A percentile compares a stretch with the other conserved stretches of the same genome.
Evolutionary conservation across 257 asterid genomes (phyloP).

Genomic region (Paulownia fortunei): DNA sequence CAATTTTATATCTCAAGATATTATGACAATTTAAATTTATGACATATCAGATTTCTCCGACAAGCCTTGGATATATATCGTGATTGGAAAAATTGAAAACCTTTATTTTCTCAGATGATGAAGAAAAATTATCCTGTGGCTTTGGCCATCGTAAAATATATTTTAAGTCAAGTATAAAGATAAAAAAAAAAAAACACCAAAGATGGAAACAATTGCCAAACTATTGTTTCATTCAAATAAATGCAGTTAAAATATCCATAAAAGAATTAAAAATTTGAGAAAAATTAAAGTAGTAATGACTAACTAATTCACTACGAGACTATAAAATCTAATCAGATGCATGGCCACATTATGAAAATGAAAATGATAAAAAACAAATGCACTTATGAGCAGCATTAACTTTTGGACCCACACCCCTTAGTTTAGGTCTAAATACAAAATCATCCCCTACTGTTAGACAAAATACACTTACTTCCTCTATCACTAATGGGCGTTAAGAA

Average conservation of each 20-base stretch:
- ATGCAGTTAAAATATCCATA: not conserved
- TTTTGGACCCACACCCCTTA: no score
- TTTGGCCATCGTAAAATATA: not conserved
- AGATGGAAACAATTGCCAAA: not conserved
- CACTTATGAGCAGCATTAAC: not conserved
- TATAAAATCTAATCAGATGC: not conserved
- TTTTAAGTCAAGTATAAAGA: not conserved
- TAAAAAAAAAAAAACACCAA: not conserved
- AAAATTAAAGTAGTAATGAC: not conserved
- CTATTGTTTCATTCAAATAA: not conserved
- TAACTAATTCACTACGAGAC: not conserved
- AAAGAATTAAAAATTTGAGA: not conserved
- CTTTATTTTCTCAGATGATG: not conserved
- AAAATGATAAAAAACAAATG: not conserved
- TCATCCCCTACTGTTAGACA: no score
- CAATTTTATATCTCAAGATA: not conserved
- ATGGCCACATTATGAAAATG: no score
- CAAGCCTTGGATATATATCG: not conserved
- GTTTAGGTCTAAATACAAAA: no score
- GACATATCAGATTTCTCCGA: not conserved
- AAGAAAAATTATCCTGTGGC: not conserved
- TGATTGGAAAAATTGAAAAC: not conserved
- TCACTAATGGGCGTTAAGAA: no score
- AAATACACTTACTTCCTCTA: no score
- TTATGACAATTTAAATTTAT: not conserved